Conservation (phyloP, 1,284 basidiomycete species). For the Xanthoconium separans region DNA sequence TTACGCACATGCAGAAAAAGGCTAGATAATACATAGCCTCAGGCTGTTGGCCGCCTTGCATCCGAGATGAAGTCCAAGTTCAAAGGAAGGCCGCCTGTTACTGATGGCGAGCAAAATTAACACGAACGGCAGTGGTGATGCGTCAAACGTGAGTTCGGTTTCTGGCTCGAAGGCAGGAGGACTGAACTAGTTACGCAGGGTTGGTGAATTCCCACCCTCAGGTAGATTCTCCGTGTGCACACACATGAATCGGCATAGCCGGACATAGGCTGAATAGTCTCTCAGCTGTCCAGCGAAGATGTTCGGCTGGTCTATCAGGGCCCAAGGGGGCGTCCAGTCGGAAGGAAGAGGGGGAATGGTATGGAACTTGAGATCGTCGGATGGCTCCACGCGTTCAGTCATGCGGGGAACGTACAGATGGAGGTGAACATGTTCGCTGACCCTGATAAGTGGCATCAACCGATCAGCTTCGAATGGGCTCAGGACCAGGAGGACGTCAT, state of each 20-base stretch:
- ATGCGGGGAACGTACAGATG: slow-evolving; percentile 42
- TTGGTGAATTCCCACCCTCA: neutral
- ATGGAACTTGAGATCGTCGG: slow-evolving; percentile 38
- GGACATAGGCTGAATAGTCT: neutral
- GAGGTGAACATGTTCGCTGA: neutral
- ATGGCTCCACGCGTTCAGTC: slow-evolving; percentile 33
- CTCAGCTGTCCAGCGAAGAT: slow-evolving; percentile 35
- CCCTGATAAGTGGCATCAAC: neutral
- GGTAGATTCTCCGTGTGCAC: neutral
- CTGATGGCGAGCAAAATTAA: neutral
- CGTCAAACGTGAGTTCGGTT: neutral
- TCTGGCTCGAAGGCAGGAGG: neutral
- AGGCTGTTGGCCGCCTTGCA: too few relatives aligned
- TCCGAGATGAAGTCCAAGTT: too few relatives aligned
- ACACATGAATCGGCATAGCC: neutral
- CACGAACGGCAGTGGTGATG: neutral
- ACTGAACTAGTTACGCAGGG: neutral
- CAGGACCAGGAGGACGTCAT: slow-evolving; percentile 31
- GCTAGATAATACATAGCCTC: too few relatives aligned
- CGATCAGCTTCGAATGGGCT: slow-evolving; percentile 39
- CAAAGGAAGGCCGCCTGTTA: neutral
- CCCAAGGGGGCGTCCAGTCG: slow-evolving; percentile 1
- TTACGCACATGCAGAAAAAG: too few relatives aligned
- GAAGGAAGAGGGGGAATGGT: slow-evolving; percentile 27
- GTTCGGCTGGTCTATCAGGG: slow-evolving; percentile 14